Evolutionary conservation across 1,139 yeast genomes (phyloP).

Genomic region (Sugiyamaella sp.): DNA sequence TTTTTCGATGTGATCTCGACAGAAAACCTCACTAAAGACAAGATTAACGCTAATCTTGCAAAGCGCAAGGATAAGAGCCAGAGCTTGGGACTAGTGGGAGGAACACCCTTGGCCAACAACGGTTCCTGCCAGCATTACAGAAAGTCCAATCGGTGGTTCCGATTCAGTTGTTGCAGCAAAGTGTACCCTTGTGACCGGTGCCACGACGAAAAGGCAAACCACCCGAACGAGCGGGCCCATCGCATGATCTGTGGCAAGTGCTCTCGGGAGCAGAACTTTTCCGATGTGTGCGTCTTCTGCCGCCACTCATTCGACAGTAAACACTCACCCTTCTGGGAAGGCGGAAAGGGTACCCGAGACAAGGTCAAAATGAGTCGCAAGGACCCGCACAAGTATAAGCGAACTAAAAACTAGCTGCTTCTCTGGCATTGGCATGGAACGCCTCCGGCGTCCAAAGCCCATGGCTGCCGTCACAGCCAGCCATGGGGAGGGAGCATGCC

Average conservation of each 20-base stretch:
- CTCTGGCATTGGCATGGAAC: no score
- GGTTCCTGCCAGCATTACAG: slow-evolving; percentile 48
- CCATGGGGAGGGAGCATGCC: no score
- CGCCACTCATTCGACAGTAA: slow-evolving; percentile 42
- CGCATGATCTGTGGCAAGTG: slow-evolving; percentile 50
- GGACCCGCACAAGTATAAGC: slow-evolving; percentile 47
- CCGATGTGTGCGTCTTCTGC: slow-evolving; percentile 43
- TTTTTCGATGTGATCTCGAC: slow-evolving; percentile 38
- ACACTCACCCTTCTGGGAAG: slow-evolving; percentile 49
- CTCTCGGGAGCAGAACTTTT: slow-evolving; percentile 48
- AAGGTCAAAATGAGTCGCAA: slow-evolving; percentile 45
- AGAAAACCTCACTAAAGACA: slow-evolving; percentile 27
- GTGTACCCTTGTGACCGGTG: slow-evolving; percentile 49
- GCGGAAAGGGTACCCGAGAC: slow-evolving; percentile 50
- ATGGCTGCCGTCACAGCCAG: no score
- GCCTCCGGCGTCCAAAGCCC: no score
- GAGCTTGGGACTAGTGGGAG: slow-evolving; percentile 43
- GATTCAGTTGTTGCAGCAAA: slow-evolving; percentile 48
- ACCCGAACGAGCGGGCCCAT: slow-evolving; percentile 44
- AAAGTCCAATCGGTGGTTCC: slow-evolving; percentile 48
- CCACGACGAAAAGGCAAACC: slow-evolving; percentile 45
- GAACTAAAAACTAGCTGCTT: slow-evolving; percentile 25
- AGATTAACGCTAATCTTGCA: slow-evolving; percentile 29
- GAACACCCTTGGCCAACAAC: slow-evolving; percentile 45
- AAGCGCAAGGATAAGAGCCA: slow-evolving; percentile 31